Percentiles rank a stretch among this genome's conserved stretches.
phyloP scores from a whole-genome alignment of 2,329 filamentous ascomycete genomes.

The Microdochium paspali region DNA sequence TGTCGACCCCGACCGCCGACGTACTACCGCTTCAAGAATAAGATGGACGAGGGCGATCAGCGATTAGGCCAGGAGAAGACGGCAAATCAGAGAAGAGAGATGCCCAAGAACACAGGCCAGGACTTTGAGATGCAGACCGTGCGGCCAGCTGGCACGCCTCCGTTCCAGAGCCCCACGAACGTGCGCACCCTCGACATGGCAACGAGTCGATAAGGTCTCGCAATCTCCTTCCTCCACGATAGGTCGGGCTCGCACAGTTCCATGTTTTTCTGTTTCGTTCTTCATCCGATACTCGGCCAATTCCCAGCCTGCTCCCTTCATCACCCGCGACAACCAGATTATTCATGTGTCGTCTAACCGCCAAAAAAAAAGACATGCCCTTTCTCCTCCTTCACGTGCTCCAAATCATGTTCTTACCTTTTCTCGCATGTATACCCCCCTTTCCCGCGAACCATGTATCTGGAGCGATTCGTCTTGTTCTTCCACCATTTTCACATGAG shows the following conservation, averaged over 20 bases:
- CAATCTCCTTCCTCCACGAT: no score
- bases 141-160: slow-evolving; percentile 24
- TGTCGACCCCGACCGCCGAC: slow-evolving; percentile 77
- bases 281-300: no score
- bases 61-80: slow-evolving; percentile 54
- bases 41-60: slow-evolving; percentile 74
- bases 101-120: slow-evolving; percentile 39
- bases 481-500: not conserved
- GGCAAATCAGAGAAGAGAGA: slow-evolving; percentile 34
- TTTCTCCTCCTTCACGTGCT: not conserved
- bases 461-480: not conserved
- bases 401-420: not conserved
- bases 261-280: no score
- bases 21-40: slow-evolving; percentile 77
- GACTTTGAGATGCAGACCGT: slow-evolving; percentile 68
- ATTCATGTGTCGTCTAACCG: no score
- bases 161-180: slow-evolving; percentile 45
- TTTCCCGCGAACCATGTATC: not conserved
- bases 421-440: not conserved
- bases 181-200: slow-evolving; percentile 21
- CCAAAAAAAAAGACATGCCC: no score
- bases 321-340: not conserved
- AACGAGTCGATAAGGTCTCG: not conserved
- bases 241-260: no score
- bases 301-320: not conserved